These are phyloP conservation scores for Plantago elongata DNA, from an alignment of 257 asterid genomes.

Conservation along the genomic window DNA sequence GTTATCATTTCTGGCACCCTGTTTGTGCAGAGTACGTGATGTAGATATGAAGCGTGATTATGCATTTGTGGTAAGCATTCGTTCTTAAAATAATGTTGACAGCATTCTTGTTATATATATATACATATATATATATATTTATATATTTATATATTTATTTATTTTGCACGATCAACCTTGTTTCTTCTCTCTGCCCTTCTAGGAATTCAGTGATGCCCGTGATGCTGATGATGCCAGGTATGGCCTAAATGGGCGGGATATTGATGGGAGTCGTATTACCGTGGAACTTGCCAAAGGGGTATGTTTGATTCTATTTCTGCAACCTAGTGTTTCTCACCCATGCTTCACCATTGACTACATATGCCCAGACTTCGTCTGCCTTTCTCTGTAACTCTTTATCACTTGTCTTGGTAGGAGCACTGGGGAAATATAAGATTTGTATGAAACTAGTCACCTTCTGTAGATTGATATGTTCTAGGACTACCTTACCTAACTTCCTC, in stretches of 20 bases:
- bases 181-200: conserved; percentile 2
- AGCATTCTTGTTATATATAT: conserved; percentile 5
- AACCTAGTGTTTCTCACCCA: not conserved
- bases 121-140: too few species aligned
- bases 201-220: conserved; percentile 61
- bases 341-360: too few species aligned
- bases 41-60: conserved; percentile 72
- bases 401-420: too few species aligned
- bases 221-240: conserved; percentile 71
- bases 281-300: conserved; percentile 64
- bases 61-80: conserved; percentile 53
- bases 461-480: too few species aligned
- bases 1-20: conserved; percentile 64
- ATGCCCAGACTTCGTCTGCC: too few species aligned
- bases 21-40: conserved; percentile 65
- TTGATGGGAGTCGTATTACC: conserved; percentile 56
- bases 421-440: too few species aligned
- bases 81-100: not conserved
- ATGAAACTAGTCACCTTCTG: too few species aligned
- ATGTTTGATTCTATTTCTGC: conserved; percentile 10
- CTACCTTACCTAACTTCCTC: too few species aligned
- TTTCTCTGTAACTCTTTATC: too few species aligned
- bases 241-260: conserved; percentile 51
- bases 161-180: not conserved
- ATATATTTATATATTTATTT: too few species aligned